Conservation (phyloP, 208 protist genomes). For the Leishmania arabica region DNA sequence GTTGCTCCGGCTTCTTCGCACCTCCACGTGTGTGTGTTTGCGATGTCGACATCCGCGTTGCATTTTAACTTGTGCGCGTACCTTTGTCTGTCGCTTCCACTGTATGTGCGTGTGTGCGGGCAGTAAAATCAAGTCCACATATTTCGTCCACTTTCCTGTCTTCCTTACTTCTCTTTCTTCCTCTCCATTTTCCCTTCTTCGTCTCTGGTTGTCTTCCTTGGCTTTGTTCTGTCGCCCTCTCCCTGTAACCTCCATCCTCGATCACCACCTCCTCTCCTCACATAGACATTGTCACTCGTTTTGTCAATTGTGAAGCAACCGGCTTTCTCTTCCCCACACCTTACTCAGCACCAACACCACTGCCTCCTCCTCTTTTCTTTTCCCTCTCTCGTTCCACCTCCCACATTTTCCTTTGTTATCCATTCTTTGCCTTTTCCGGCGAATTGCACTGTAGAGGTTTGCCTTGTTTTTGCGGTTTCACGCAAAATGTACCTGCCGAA, state of each 20-base stretch:
- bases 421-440: neutral
- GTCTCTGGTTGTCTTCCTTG: neutral
- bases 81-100: neutral
- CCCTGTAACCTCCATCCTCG: neutral
- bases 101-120: neutral
- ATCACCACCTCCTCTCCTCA: neutral
- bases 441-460: neutral
- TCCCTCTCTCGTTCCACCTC: neutral
- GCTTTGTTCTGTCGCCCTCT: neutral
- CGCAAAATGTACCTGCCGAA: slow-evolving; percentile 33
- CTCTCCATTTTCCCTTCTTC: neutral
- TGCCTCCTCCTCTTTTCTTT: neutral
- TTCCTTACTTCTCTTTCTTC: slow-evolving; percentile 1
- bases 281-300: neutral
- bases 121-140: neutral
- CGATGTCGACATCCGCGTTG: neutral
- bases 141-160: no score
- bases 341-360: neutral
- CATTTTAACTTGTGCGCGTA: neutral
- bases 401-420: neutral
- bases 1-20: neutral
- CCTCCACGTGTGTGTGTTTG: neutral
- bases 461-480: slow-evolving; percentile 1
- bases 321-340: neutral
- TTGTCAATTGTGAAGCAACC: neutral